phyloP scores from a whole-genome alignment of 1,284 basidiomycete species.

The Puccinia sorghi region DNA sequence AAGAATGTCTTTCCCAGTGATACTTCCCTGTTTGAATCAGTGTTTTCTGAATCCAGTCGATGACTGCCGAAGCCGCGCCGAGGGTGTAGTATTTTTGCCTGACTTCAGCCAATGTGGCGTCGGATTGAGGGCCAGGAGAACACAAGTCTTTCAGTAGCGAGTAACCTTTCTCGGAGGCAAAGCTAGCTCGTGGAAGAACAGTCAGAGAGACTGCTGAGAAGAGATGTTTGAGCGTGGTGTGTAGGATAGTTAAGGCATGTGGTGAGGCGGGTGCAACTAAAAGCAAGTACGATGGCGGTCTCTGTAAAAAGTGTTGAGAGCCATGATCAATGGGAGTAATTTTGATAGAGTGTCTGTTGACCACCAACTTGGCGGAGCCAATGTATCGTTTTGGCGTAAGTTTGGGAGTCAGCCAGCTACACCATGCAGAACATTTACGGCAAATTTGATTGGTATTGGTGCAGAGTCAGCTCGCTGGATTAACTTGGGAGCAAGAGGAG shows the following conservation, averaged over 20 bases:
- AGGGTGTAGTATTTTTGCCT: conserved; percentile 48
- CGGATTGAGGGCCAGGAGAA: conserved; percentile 32
- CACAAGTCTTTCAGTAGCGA: conserved; percentile 14
- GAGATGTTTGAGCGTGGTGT: conserved; percentile 34
- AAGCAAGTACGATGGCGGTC: conserved; percentile 36
- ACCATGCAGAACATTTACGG: neutral
- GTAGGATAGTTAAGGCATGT: conserved; percentile 35
- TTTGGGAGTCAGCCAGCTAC: conserved; percentile 48
- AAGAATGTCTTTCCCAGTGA: conserved; percentile 33
- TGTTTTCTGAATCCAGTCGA: conserved; percentile 43
- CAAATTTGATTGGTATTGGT: neutral
- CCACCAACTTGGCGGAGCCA: conserved; percentile 48
- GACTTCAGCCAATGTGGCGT: conserved; percentile 30
- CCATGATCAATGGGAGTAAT: neutral
- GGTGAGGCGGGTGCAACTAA: conserved; percentile 41
- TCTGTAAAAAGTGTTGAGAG: conserved; percentile 2
- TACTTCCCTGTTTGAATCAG: conserved; percentile 32
- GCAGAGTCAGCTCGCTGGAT: no score
- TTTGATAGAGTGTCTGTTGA: neutral
- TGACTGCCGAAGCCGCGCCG: conserved; percentile 40
- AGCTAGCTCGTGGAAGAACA: conserved; percentile 32
- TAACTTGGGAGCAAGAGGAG: neutral
- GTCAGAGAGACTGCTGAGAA: conserved; percentile 23
- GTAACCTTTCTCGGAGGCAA: conserved; percentile 33
- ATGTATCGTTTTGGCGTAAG: conserved; percentile 48